These are phyloP conservation scores for Myochromella boudieri DNA, from an alignment of 768 basidiomycete species.

Conservation along the genomic window DNA sequence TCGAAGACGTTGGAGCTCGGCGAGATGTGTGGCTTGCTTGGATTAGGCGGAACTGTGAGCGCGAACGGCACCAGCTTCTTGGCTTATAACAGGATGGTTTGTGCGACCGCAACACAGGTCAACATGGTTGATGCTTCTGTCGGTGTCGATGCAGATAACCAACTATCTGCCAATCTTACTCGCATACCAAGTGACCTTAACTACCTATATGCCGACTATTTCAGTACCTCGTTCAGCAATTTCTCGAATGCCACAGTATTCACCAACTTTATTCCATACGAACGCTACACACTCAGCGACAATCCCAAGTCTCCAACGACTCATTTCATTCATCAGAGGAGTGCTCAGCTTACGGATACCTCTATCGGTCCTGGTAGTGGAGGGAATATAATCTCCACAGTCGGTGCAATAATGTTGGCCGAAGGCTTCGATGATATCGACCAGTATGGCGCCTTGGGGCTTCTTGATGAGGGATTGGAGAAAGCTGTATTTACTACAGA, in stretches of 20 bases:
- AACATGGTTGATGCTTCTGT: constrained; percentile 20
- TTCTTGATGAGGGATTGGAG: constrained; percentile 4
- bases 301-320: constrained; percentile 3
- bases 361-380: constrained; percentile 10
- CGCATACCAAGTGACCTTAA: constrained; percentile 18
- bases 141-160: background rate
- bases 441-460: background rate
- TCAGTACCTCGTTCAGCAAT: background rate
- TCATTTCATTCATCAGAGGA: constrained; percentile 9
- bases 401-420: background rate
- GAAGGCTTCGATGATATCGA: background rate
- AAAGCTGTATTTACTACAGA: background rate
- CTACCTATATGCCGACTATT: constrained; percentile 11
- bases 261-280: constrained; percentile 6
- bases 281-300: constrained; percentile 14
- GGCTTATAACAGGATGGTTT: constrained; percentile 15
- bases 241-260: background rate
- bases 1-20: background rate
- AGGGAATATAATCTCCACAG: constrained; percentile 3
- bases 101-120: constrained; percentile 18
- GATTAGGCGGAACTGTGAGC: constrained; percentile 10
- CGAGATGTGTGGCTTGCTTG: constrained; percentile 15
- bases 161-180: constrained; percentile 11
- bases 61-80: background rate
- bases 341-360: background rate